A percentile compares a stretch with the other conserved stretches of the same genome.
Evolutionary conservation across 352 stramenopile species (phyloP).

Genomic region (Globisporangium carolinianum): DNA sequence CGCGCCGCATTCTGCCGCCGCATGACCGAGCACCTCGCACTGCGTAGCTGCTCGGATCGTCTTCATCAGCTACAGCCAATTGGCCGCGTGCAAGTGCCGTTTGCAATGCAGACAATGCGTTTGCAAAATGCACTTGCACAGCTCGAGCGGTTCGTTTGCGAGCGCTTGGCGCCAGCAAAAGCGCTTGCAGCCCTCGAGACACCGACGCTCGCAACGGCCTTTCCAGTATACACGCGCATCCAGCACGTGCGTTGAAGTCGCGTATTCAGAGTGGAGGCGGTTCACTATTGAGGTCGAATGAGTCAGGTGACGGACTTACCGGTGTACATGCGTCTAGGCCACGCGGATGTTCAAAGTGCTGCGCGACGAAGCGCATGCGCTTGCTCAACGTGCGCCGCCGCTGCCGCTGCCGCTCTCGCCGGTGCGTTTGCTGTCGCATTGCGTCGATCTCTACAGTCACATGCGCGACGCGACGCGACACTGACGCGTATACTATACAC

Average conservation of each 20-base stretch:
- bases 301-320: too few species aligned
- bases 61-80: conserved; percentile 1
- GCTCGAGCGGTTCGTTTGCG: conserved; percentile 25
- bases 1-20: conserved; percentile 41
- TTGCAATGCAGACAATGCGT: conserved; percentile 23
- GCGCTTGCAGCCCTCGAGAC: conserved; percentile 22
- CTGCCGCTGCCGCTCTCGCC: conserved; percentile 21
- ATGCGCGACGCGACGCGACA: not conserved
- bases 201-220: conserved; percentile 30
- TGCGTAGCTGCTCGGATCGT: not conserved
- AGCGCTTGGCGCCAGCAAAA: conserved; percentile 20
- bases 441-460: not conserved
- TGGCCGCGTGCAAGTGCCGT: conserved; percentile 23
- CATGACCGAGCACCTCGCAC: conserved; percentile 41
- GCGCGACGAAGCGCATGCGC: conserved; percentile 22
- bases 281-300: too few species aligned
- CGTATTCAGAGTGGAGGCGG: not conserved
- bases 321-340: too few species aligned
- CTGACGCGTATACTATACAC: too few species aligned
- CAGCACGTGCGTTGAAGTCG: conserved; percentile 31
- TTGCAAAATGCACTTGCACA: conserved; percentile 25
- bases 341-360: conserved; percentile 27
- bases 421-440: conserved; percentile 10
- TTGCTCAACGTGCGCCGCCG: conserved; percentile 21
- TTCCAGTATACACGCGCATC: conserved; percentile 41